phyloP scores from a whole-genome alignment of 495 filamentous ascomycete genomes.

The Immersiella caudata region DNA sequence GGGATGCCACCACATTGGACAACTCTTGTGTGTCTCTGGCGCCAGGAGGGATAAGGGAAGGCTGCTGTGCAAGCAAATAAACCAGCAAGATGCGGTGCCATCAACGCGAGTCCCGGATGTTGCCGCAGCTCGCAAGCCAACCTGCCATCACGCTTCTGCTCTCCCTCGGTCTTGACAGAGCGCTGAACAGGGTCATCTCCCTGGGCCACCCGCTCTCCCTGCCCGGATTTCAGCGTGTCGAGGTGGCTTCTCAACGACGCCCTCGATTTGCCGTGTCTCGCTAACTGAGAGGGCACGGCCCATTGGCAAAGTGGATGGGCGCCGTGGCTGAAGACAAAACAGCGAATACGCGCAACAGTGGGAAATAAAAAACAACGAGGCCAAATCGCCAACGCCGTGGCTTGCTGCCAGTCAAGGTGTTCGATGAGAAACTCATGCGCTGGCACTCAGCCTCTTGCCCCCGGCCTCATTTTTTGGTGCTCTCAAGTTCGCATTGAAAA shows the following conservation, averaged over 20 bases:
- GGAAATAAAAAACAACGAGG: neutral
- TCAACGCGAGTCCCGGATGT: slow-evolving; percentile 25
- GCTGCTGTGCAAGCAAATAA: neutral
- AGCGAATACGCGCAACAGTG: neutral
- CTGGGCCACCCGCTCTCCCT: neutral
- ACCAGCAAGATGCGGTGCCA: slow-evolving; percentile 6
- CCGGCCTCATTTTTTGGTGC: neutral
- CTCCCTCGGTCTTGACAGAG: neutral
- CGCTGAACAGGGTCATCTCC: no score
- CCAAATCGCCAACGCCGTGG: neutral
- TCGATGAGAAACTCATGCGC: neutral
- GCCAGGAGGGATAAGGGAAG: neutral
- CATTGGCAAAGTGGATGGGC: neutral
- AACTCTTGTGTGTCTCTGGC: neutral
- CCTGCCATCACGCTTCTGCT: neutral
- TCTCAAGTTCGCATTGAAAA: neutral
- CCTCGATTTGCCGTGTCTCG: slow-evolving; percentile 1
- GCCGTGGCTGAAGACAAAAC: neutral
- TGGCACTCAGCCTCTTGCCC: neutral
- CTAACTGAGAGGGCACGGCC: neutral
- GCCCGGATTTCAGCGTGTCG: neutral
- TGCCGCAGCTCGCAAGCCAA: slow-evolving; percentile 4
- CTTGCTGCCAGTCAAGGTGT: neutral
- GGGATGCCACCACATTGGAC: neutral
- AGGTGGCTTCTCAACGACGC: neutral